Evolutionary conservation across 2,329 filamentous ascomycete genomes (phyloP).

Genomic region (Talaromyces sp.): DNA sequence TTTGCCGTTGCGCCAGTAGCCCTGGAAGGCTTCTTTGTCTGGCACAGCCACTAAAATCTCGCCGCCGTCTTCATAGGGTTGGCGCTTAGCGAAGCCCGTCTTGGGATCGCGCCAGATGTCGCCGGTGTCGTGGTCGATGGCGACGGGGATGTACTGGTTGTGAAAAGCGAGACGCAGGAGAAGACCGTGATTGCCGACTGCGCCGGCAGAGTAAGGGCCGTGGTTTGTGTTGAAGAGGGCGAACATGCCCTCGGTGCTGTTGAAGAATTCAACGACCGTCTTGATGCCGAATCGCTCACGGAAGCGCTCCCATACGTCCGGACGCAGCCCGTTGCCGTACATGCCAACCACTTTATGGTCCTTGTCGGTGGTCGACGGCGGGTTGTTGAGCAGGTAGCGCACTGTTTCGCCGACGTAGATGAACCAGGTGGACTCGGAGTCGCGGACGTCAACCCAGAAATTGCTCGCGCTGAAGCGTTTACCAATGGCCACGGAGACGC

Average conservation of each 20-base stretch:
- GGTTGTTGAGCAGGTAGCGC: constrained; percentile 65
- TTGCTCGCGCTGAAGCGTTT: constrained; percentile 58
- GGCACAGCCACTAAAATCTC: constrained; percentile 66
- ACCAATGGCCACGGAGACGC: constrained; percentile 38
- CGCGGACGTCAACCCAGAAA: constrained; percentile 69
- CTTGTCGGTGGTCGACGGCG: constrained; percentile 43
- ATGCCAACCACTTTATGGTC: constrained; percentile 42
- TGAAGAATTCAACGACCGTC: constrained; percentile 70
- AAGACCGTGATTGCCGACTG: constrained; percentile 67
- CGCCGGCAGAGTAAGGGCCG: constrained; percentile 58
- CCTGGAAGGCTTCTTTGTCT: constrained; percentile 56
- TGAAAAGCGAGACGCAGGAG: constrained; percentile 51
- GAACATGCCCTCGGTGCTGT: constrained; percentile 69
- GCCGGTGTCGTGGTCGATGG: constrained; percentile 63
- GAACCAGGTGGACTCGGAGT: constrained; percentile 63
- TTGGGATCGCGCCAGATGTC: constrained; percentile 61
- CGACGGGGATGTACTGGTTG: constrained; percentile 60
- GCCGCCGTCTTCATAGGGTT: constrained; percentile 63
- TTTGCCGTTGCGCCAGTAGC: constrained; percentile 64
- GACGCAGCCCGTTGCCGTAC: constrained; percentile 47
- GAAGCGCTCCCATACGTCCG: constrained; percentile 65
- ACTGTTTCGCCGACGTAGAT: constrained; percentile 75
- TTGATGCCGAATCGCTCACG: constrained; percentile 30
- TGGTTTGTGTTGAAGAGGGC: constrained; percentile 55
- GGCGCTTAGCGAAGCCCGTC: constrained; percentile 62